Conservation (phyloP, 805 yeast species). For the Ogataea pini region DNA sequence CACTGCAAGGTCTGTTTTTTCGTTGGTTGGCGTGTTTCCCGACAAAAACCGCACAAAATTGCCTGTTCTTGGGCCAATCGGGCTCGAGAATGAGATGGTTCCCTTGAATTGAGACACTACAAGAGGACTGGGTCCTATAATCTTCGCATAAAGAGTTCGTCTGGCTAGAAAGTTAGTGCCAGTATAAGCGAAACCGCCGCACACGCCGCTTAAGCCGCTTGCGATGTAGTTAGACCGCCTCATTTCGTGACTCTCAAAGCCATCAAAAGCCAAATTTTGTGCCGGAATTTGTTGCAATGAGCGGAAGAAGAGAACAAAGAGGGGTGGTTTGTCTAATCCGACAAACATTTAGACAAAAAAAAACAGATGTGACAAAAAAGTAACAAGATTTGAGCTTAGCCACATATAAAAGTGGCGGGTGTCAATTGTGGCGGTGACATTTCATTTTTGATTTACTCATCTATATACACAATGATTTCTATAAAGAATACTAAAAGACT, state of each 20-base stretch:
- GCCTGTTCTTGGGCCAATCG: no score
- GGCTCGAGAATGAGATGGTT: neutral
- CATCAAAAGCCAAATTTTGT: neutral
- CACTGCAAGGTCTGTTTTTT: constrained; percentile 20
- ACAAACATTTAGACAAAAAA: neutral
- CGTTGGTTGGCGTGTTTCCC: constrained; percentile 11
- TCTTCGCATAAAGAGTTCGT: neutral
- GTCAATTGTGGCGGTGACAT: neutral
- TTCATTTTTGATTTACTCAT: no score
- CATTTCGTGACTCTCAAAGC: neutral
- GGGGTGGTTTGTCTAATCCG: neutral
- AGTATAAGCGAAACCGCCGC: neutral
- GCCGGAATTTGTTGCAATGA: neutral
- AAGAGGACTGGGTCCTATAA: neutral
- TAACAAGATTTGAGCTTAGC: neutral
- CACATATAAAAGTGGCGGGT: neutral
- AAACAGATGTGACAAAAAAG: neutral
- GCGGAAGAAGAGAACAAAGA: neutral
- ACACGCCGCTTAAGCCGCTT: neutral
- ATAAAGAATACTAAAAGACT: no score
- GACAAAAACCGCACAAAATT: constrained; percentile 7
- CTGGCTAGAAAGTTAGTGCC: neutral
- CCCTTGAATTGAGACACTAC: neutral
- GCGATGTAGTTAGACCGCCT: constrained; percentile 5
- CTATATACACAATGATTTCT: no score